Evolutionary conservation across 179 eudicot species (phyloP).

Genomic region (Amaranthus tricolor): DNA sequence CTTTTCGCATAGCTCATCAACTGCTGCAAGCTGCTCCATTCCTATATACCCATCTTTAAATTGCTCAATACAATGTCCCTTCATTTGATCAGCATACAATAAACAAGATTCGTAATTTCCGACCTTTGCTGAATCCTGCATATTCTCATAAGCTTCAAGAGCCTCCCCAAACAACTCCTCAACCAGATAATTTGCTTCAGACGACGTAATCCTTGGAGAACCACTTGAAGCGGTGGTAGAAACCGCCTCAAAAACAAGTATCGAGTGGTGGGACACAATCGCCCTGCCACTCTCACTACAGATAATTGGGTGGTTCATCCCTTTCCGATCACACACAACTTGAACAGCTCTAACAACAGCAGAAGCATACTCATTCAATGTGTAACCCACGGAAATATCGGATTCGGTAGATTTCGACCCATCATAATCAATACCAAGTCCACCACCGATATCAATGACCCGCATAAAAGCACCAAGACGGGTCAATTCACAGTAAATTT

Average conservation of each 20-base stretch:
- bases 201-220: slow-evolving; percentile 33
- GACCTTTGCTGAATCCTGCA: slow-evolving; percentile 46
- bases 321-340: slow-evolving; percentile 58
- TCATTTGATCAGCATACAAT: slow-evolving; percentile 60
- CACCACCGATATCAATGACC: slow-evolving; percentile 89
- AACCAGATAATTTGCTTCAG: slow-evolving; percentile 35
- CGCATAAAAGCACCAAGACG: slow-evolving; percentile 79
- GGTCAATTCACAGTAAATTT: slow-evolving; percentile 68
- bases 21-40: slow-evolving; percentile 77
- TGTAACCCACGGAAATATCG: slow-evolving; percentile 73
- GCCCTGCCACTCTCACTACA: slow-evolving; percentile 93
- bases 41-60: slow-evolving; percentile 76
- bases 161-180: slow-evolving; percentile 63
- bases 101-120: slow-evolving; percentile 66
- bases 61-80: slow-evolving; percentile 73
- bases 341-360: slow-evolving; percentile 63
- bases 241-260: slow-evolving; percentile 74
- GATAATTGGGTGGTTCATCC: slow-evolving; percentile 57
- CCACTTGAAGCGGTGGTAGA: slow-evolving; percentile 33
- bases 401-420: slow-evolving; percentile 72
- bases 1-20: slow-evolving; percentile 63
- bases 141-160: slow-evolving; percentile 43
- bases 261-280: slow-evolving; percentile 84
- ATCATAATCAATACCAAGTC: slow-evolving; percentile 90
- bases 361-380: slow-evolving; percentile 73